These are phyloP conservation scores for Aspergillus diversus DNA, from an alignment of 495 filamentous ascomycete species.

Conservation along the genomic window DNA sequence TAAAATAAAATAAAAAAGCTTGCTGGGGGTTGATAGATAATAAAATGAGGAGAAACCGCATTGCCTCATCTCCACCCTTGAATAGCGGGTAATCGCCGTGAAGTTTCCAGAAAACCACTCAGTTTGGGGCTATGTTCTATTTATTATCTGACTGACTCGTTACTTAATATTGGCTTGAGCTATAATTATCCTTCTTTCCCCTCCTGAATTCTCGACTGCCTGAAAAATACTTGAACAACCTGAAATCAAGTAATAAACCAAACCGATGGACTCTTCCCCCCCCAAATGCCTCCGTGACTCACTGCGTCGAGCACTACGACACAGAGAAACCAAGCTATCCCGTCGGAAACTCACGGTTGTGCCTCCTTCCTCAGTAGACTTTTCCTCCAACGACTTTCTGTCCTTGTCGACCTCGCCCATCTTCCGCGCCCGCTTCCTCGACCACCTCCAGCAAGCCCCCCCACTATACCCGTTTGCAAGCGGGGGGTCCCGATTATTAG, in stretches of 20 bases:
- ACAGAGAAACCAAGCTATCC: constrained; percentile 47
- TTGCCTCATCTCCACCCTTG: neutral
- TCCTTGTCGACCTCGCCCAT: constrained; percentile 43
- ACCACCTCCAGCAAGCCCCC: constrained; percentile 36
- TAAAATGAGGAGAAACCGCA: neutral
- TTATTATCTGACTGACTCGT: no score
- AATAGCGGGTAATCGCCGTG: neutral
- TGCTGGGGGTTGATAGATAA: neutral
- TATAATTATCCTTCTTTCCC: neutral
- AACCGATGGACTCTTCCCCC: constrained; percentile 13
- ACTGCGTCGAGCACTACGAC: constrained; percentile 41
- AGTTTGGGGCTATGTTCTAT: neutral
- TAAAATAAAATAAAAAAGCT: neutral
- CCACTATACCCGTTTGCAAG: constrained; percentile 42
- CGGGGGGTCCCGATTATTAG: constrained; percentile 47
- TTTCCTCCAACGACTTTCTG: constrained; percentile 54
- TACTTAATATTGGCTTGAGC: no score
- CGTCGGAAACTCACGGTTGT: constrained; percentile 49
- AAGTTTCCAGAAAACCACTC: neutral
- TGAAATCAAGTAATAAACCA: neutral
- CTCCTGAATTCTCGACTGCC: neutral
- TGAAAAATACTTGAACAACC: neutral
- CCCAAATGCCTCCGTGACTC: constrained; percentile 37
- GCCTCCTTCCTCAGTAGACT: constrained; percentile 40
- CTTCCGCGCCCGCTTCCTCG: constrained; percentile 35